A percentile compares a stretch with the other conserved stretches of the same genome.
Conservation (phyloP, 2,329 filamentous ascomycete species). For the Capronia americana region DNA sequence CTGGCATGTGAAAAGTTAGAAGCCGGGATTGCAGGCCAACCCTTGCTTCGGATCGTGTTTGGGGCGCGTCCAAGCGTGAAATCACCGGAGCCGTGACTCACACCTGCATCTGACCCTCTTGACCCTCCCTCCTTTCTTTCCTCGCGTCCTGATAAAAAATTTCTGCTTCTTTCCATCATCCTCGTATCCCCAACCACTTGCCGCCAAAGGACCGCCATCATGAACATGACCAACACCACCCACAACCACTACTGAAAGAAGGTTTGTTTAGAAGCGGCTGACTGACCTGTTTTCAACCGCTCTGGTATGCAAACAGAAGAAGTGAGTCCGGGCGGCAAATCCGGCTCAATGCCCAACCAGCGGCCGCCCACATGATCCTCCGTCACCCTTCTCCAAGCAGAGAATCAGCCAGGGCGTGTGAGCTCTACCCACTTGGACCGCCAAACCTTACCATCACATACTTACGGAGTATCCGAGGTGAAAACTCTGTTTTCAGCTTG, state of each 20-base stretch:
- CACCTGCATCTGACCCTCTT: constrained; percentile 20
- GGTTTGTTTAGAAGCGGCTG: constrained; percentile 6
- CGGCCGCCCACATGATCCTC: constrained; percentile 18
- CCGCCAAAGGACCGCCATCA: not conserved
- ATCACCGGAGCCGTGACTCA: constrained; percentile 25
- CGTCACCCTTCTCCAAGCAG: not conserved
- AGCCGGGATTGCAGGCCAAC: constrained; percentile 3
- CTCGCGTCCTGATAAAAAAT: not conserved
- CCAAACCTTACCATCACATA: not conserved
- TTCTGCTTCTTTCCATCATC: not conserved
- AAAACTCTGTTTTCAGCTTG: constrained; percentile 14
- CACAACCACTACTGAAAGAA: not conserved
- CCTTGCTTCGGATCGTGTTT: constrained; percentile 1
- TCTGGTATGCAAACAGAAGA: not conserved
- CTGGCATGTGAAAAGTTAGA: constrained; percentile 4
- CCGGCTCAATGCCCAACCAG: constrained; percentile 1
- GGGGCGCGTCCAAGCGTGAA: constrained; percentile 2
- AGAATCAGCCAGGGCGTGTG: too few relatives aligned
- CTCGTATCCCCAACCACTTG: not conserved
- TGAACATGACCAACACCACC: not conserved
- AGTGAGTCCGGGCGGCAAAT: constrained; percentile 9
- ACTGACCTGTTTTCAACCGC: constrained; percentile 4
- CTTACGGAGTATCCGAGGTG: not conserved
- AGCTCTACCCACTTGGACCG: constrained; percentile 3
- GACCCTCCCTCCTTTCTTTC: constrained; percentile 11